phyloP scores from a whole-genome alignment of 345 rosid genomes.

The Eutrema japonicum region DNA sequence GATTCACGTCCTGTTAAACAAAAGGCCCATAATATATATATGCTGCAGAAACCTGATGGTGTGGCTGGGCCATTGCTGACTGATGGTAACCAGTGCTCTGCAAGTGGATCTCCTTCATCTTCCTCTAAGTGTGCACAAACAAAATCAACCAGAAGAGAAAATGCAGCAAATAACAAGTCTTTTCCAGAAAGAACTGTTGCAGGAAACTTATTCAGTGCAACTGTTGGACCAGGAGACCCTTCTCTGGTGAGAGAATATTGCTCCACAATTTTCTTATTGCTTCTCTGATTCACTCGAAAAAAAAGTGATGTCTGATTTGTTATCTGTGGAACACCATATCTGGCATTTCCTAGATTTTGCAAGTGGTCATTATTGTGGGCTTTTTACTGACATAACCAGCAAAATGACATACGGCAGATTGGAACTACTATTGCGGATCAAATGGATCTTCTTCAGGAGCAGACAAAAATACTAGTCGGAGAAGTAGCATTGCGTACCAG shows the following conservation, averaged over 20 bases:
- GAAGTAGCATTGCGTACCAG: conserved; percentile 93
- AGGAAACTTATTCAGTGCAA: conserved; percentile 68
- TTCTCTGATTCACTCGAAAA: conserved; percentile 11
- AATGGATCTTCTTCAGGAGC: conserved; percentile 97
- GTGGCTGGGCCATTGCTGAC: conserved; percentile 51
- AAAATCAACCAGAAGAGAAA: conserved; percentile 65
- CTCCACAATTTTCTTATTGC: conserved; percentile 18
- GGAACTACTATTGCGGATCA: conserved; percentile 82
- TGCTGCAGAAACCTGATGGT: conserved; percentile 77
- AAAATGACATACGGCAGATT: conserved; percentile 41
- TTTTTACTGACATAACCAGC: conserved; percentile 25
- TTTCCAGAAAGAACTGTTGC: conserved; percentile 74
- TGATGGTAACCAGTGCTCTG: conserved; percentile 66
- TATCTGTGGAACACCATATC: background rate
- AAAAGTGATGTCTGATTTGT: background rate
- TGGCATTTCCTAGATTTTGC: conserved; percentile 24
- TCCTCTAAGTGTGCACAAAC: conserved; percentile 65
- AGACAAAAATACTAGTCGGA: conserved; percentile 94
- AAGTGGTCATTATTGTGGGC: conserved; percentile 25
- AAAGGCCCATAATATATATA: conserved; percentile 22
- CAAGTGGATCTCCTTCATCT: conserved; percentile 70
- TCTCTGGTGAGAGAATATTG: conserved; percentile 58
- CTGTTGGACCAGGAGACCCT: conserved; percentile 56
- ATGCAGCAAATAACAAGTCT: conserved; percentile 49
- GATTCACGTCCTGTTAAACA: conserved; percentile 13